phyloP scores from a whole-genome alignment of 2,329 filamentous ascomycete species.

The Botrytis medusae region DNA sequence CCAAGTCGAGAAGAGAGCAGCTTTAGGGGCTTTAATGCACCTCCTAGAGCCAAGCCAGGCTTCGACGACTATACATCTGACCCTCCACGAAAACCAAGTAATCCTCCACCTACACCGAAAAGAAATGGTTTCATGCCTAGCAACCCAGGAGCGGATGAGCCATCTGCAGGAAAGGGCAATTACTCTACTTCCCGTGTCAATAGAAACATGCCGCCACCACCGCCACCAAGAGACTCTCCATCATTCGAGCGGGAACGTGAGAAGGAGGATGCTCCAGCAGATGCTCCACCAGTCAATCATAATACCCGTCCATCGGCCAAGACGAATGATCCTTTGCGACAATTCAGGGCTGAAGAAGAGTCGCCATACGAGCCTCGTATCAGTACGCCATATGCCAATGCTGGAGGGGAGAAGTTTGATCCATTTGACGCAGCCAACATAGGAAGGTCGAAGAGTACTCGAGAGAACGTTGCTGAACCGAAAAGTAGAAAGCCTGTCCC shows the following conservation, averaged over 20 bases:
- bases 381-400: slow-evolving; percentile 56
- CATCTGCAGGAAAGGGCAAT: slow-evolving; percentile 36
- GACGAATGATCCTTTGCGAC: slow-evolving; percentile 46
- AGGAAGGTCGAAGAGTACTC: slow-evolving; percentile 38
- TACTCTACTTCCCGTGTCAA: slow-evolving; percentile 38
- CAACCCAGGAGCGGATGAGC: slow-evolving; percentile 39
- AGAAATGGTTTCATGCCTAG: slow-evolving; percentile 40
- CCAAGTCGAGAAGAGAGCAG: slow-evolving; percentile 32
- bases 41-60: slow-evolving; percentile 27
- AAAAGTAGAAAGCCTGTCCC: slow-evolving; percentile 26
- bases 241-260: slow-evolving; percentile 11
- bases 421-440: slow-evolving; percentile 49
- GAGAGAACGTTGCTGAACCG: slow-evolving; percentile 23
- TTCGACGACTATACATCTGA: slow-evolving; percentile 31
- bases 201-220: slow-evolving; percentile 30
- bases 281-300: slow-evolving; percentile 13
- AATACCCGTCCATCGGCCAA: slow-evolving; percentile 24
- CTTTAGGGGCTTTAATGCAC: slow-evolving; percentile 25
- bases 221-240: slow-evolving; percentile 30
- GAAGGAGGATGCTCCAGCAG: slow-evolving; percentile 9
- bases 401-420: slow-evolving; percentile 59
- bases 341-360: slow-evolving; percentile 42
- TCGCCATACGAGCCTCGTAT: slow-evolving; percentile 50
- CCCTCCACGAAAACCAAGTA: slow-evolving; percentile 32
- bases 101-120: slow-evolving; percentile 24